Evolutionary conservation across 2,329 filamentous ascomycete species (phyloP), one percentile per base, ranked within the genome.

Genomic region (Talaromyces pinophilus): DNA sequence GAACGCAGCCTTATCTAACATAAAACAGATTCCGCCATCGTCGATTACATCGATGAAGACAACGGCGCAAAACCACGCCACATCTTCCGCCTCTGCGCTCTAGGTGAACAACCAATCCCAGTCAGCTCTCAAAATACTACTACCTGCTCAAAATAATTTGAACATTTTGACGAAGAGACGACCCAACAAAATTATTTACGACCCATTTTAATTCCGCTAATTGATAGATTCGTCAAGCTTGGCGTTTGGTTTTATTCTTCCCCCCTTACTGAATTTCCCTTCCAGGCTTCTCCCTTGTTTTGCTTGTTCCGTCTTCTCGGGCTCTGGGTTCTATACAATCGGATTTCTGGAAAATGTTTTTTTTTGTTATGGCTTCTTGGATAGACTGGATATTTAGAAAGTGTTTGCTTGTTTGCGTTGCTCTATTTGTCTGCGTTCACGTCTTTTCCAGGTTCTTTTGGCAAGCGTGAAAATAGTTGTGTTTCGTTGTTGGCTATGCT

Each of bases 51-150:
- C 48, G 78, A 80, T 63, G 80, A 82, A 40, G 82, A 83, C 55
- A 77, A 78, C 50, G 77, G 78, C 55, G 80, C 79, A 2, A 80
- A 82, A 71, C 76, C 81, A 46, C 76, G 82, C 54, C 82, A 84
- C 70, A 80, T 84, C 57, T 84, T 84, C 76, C 82, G 82, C n/a
- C 76, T 84, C 33, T 77, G 77, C 70, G 80, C 82, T 10, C 77
- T 84, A 74, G 81, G 78, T 22, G 82, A 84, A 72, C 79, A 82
- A 68, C 83, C 82, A 1, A 80, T 84, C 65, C 80, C 82, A 5
- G 80, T 81, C 42, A 55, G 15, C 59, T 54, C 59, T 42, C 33
- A 40, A 38, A 57, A 57, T 17, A 38, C 52, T 10, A 50, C 25
- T 7, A 55, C 52, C 6, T 38, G 48, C n/a, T 57, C 54, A 57